phyloP scores from a whole-genome alignment of 2,329 filamentous ascomycete genomes.

The Fusarium guadeloupense region DNA sequence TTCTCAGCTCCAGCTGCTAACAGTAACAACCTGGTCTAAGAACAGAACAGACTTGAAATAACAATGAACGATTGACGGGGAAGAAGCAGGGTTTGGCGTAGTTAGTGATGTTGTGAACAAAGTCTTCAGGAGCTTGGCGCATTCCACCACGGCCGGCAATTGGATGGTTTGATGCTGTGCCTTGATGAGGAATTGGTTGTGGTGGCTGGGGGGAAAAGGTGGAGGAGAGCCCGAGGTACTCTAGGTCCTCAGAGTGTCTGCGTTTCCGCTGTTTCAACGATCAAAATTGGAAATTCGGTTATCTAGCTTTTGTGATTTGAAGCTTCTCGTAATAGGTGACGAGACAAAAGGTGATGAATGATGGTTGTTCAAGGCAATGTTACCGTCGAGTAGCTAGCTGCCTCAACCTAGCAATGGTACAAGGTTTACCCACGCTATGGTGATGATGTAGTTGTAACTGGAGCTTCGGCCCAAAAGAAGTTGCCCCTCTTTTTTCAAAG shows the following conservation, averaged over 20 bases:
- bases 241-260: not conserved
- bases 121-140: constrained; percentile 35
- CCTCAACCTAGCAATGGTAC: constrained; percentile 13
- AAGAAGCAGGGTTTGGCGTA: constrained; percentile 5
- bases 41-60: not conserved
- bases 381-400: not conserved
- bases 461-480: constrained; percentile 30
- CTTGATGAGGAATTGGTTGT: constrained; percentile 17
- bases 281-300: not conserved
- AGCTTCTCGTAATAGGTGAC: not conserved
- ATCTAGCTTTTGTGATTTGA: not conserved
- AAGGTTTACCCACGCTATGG: constrained; percentile 32
- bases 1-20: constrained; percentile 32
- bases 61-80: constrained; percentile 14
- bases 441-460: constrained; percentile 35
- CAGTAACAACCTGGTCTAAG: not conserved
- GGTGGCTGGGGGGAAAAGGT: constrained; percentile 31
- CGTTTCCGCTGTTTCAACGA: constrained; percentile 1
- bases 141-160: constrained; percentile 36
- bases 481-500: constrained; percentile 39
- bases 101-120: constrained; percentile 33
- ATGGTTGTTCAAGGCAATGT: not conserved
- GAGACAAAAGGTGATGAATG: not conserved
- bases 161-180: constrained; percentile 24
- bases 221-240: constrained; percentile 3